Evolutionary conservation across 2,329 filamentous ascomycete species (phyloP), one percentile per base, ranked within the genome.

Genomic region (Madurella fahalii): DNA sequence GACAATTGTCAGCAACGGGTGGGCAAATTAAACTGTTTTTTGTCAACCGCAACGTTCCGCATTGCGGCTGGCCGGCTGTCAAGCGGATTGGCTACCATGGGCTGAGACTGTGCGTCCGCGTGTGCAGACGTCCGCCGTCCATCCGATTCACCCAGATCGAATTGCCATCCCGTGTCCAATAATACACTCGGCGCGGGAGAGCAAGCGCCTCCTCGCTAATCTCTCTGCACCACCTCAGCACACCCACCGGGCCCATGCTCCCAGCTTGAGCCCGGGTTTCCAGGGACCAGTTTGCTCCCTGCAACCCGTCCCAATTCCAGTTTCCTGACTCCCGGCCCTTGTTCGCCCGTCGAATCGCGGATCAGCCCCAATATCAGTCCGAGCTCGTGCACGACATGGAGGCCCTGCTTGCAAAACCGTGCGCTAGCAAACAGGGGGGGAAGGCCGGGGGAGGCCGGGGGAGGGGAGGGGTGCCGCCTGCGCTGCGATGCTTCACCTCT

Each of bases 131-230:
- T 48, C 32, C 51, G 49, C 52, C 51, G 12, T 37, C 42, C 46
- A 31, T 56, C 58, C 56, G 53, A 57, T 59, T 59, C 56, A 59
- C 47, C 56, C 58, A 59, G 56, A 61, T 63, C 58, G 50, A 60
- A 44, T 39, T 46, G 37, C 12, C 32, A 50, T 53, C 48, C 52
- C 57, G 44, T 51, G 56, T 56, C 55, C 53, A 53, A 60, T 53
- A 60, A 58, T 58, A 58, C 56, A 45, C 40, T 15, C 30, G 45
- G 15, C 31, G 30, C 45, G 50, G 52, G 49, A 52, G 40, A 50
- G 25, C 51, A 59, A 58, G 54, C 53, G 53, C 56, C 57, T 50
- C 47, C 55, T 61, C 60, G 62, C 62, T 62, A 62, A 62, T 62
- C 62, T 64, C 48, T 56, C 34, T 51, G 18, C 54, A 52, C 60